Base-by-base conservation (phyloP, 2,329 filamentous ascomycete genomes). In the Aspergillus brasiliensis region DNA sequence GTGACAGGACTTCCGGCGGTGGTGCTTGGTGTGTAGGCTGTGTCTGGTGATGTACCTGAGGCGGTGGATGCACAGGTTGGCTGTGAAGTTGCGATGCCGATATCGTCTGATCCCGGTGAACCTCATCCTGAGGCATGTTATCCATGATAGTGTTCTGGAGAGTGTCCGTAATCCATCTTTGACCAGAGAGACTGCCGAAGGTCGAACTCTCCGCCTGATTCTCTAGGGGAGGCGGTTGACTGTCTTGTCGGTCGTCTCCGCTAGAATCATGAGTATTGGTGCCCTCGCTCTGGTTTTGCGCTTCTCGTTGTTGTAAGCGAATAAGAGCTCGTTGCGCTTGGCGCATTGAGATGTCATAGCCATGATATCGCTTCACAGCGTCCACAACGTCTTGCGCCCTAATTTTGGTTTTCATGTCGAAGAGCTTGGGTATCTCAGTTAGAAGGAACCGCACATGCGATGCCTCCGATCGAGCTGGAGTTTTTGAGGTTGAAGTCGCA, bases 391-490 rank as follows among this genome's bases (percentile, higher is more conserved):
- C 73, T 62, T 77, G 73, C 4, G 70, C 72, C 37, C 70, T 72
- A 51, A 77, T 73, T 51, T 69, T 74, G 59, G 62, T 70, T 46
- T 70, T 73, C 73, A 75, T 70, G 56, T 77, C 74, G 63, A 77
- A 77, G 2, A 77, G 66, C 51, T 76, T 77, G 2, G 74, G 75
- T 17, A 77, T 77, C 58, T 77, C 75, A 17, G 66, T 70, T 8
- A 77, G 69, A 31, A 77, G 61, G 42, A 77, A 77, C 2, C 73
- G 69, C 15, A 77, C 73, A 66, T 77, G 75, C n/a, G 75, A 77
- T 8, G 71, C 73, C 62, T 77, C 75, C 13, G 75, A 75, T 34
- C 75, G 75, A 34, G 73, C 72, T n/a, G 75, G 71, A 5, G 73
- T 75, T 17, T 67, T 68, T 7, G 65, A 64, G 3, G 72, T 65